Evolutionary conservation across 1,284 basidiomycete genomes (phyloP).

Genomic region (Nidula niveotomentosa): DNA sequence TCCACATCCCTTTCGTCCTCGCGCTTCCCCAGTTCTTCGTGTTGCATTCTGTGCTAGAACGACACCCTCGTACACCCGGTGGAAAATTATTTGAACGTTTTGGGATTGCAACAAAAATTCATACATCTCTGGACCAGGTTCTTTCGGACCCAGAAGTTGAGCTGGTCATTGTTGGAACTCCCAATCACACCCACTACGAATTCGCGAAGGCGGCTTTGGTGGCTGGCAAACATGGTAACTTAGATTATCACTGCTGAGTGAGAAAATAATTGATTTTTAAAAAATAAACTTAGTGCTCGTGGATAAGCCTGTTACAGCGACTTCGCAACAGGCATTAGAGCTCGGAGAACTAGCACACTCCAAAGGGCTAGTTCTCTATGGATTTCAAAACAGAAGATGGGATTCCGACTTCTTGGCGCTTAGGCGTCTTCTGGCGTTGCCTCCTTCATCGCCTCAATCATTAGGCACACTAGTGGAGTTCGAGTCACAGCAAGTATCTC

Average conservation of each 20-base stretch:
- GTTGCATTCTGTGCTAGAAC: conserved; percentile 63
- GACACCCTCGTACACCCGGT: conserved; percentile 55
- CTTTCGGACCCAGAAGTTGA: conserved; percentile 62
- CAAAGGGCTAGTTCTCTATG: conserved; percentile 69
- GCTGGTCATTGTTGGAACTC: conserved; percentile 73
- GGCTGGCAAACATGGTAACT: conserved; percentile 76
- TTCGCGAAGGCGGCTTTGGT: conserved; percentile 65
- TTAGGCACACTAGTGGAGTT: conserved; percentile 73
- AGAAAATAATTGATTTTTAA: too few relatives aligned
- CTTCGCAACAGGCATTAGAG: conserved; percentile 63
- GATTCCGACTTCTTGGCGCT: conserved; percentile 84
- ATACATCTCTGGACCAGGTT: conserved; percentile 55
- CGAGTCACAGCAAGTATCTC: conserved; percentile 61
- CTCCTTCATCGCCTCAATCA: conserved; percentile 45
- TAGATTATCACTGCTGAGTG: neutral
- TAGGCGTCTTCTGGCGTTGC: conserved; percentile 60
- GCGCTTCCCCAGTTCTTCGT: conserved; percentile 74
- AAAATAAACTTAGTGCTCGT: conserved; percentile 59
- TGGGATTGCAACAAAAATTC: conserved; percentile 55
- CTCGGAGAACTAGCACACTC: conserved; percentile 65
- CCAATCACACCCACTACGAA: conserved; percentile 78
- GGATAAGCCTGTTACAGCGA: conserved; percentile 83
- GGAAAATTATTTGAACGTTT: conserved; percentile 67
- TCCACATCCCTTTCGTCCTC: conserved; percentile 79
- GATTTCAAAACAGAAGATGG: conserved; percentile 84